Evolutionary conservation across 2,329 filamentous ascomycete genomes (phyloP), one percentile per base, ranked within the genome.

Genomic region (Polytolypa hystricis): DNA sequence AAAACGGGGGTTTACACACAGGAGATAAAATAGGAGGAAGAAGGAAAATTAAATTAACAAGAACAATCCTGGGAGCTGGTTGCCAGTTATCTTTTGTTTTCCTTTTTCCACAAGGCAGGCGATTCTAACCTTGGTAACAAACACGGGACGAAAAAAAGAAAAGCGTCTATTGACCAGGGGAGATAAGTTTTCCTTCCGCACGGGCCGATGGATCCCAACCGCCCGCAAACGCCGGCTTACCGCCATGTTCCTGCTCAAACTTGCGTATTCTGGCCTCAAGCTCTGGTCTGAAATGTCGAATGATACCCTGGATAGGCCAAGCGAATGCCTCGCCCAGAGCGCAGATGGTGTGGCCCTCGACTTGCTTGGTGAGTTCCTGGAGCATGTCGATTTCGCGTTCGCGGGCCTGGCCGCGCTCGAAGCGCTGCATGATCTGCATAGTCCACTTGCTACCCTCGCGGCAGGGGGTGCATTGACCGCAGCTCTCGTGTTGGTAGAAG

Each of bases 371-470:
- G 51, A 98, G 69, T 71, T 98, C 91, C 69, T 95, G 91, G 49
- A 98, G 75, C 91, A 98, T 98, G 62, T 98, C 91, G 60, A 98
- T 98, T 67, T 98, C 91, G 43, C 91, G 75, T 62, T 81, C 78
- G 44, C 84, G 79, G 42, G 84, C 91, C 63, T 84, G 77, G 41
- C 91, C 91, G 62, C 83, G 82, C 71, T 93, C 86, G 52, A 98
- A 93, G 39, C 91, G 81, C 64, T 82, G 71, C 91, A 98, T 96
- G 64, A 98, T 96, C 71, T 98, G 87, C 65, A 93, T 83, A 8
- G 89, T 95, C 91, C 91, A 98, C 70, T 93, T 95, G 71, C 82
- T 93, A 48, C 91, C 91, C 69, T 98, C 91, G 59, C 91, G 83
- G 74, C 91, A 98, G n/a, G 91, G 91, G 40, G 91, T 98, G 71